Base-by-base conservation (phyloP, 2,329 filamentous ascomycete species). In the Mycosphaerella sp. region DNA sequence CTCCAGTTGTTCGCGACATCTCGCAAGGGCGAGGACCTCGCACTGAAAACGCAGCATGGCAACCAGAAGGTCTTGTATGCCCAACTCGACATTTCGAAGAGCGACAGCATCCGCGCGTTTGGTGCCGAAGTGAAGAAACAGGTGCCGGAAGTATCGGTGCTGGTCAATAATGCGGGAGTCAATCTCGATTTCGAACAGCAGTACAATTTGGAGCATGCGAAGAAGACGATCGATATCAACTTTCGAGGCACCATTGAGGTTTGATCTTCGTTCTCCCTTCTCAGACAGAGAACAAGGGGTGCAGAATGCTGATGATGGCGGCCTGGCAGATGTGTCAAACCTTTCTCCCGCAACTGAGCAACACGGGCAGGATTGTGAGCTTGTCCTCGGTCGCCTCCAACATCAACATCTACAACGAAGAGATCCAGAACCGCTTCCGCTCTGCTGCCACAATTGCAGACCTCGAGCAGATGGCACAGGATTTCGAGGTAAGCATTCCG, bases 91-190 rank as follows among this genome's bases (percentile, higher is more conserved):
- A 63, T 70, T 29, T 55, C 59, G 1, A 54, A 58, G 23, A 45
- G 32, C 3, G 51, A 57, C 8, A 67, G 66, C 43, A 65, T 72
- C 42, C 45, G 57, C 7, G 58, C 55, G 1, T 65, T 72, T 17
- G 55, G 61, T 11, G 52, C 64, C 21, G 58, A 63, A 8, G 61
- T 69, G 51, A 59, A 61, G 17, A 48, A 60, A 34, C 53, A 61
- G 32, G 62, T 59, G 9, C 50, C 51, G 10, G 34, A 6, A 1
- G 54, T 71, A 6, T 66, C 69, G 48, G 66, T 72, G 4, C 60
- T 72, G 23, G 63, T 73, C 51, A 70, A 72, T 55, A 72, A 72
- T 62, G 67, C 68, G 2, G 65, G 65, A n/a, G 57, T 70, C 38
- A 70, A 69, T 32, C 59, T 66, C 14, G 65, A 68, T 51, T 48